Base-by-base conservation (phyloP, 208 protist genomes). In the Trypanosoma melophagium region DNA sequence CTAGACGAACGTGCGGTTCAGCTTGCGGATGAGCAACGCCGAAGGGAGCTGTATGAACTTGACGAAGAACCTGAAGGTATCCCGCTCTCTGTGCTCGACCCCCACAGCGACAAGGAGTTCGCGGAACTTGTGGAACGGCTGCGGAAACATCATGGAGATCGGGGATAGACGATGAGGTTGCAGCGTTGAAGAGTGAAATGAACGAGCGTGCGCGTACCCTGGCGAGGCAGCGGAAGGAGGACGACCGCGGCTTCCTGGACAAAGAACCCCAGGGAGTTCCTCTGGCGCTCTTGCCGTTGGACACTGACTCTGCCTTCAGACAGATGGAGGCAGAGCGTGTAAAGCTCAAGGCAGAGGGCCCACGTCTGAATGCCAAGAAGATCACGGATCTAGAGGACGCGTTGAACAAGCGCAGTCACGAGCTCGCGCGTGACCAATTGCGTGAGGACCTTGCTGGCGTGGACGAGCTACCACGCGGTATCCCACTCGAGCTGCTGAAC, bases 181-280 rank as follows among this genome's bases (percentile, higher is more conserved):
- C 75, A 25, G 81, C 80, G 68, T 77, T 89, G 64, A 78, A 77
- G 69, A 69, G 66, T 14, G 19, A 83, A 58, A 93, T 93, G 87
- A 88, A 87, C 68, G 66, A 80, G 24, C 79, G 77, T 42, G 56
- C 40, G n/a, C 66, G 63, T 47, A 58, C 60, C 1, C 31, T 80
- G 49, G 85, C 83, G 7, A 61, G 58, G 31, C n/a, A 69, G 80
- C 35, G 53, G 44, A 84, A 78, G n/a, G 77, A 90, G 35, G 76
- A 77, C 14, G 87, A 90, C 60, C 71, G 87, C 38, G 87, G 77
- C 66, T 89, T 84, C 70, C 67, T 93, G n/a, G 79, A 90, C 66
- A 84, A 79, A 63, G 79, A 80, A 62, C 82, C 84, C 35, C 78
- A 88, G 60, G 87, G 84, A 24, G 77, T 93, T 52, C 80, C 80